These are phyloP conservation scores for Globisporangium solare DNA, from an alignment of 352 stramenopile species.

Conservation along the genomic window DNA sequence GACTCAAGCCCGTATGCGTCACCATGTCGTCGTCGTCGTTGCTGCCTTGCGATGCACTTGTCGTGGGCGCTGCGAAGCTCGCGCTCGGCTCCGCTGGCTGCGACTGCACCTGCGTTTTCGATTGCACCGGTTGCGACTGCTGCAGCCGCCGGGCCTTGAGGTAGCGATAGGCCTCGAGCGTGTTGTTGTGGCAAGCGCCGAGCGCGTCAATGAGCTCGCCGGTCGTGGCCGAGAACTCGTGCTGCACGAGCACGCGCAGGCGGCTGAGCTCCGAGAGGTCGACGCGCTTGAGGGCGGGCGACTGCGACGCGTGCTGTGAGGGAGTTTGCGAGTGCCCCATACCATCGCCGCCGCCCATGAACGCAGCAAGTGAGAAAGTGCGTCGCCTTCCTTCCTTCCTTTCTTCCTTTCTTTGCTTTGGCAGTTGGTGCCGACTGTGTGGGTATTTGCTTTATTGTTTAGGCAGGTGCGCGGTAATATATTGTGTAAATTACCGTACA, in stretches of 20 bases:
- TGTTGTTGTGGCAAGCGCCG: conserved; percentile 34
- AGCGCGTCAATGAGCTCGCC: conserved; percentile 48
- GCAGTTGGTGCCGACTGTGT: not conserved
- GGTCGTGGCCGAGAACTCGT: conserved; percentile 46
- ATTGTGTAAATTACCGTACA: too few species aligned
- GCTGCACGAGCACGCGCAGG: conserved; percentile 50
- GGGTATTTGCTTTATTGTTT: too few species aligned
- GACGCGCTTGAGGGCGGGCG: conserved; percentile 6
- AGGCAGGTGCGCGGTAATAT: too few species aligned
- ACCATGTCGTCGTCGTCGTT: not conserved
- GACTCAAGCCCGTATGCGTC: not conserved
- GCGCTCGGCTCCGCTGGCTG: not conserved
- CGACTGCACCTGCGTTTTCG: not conserved
- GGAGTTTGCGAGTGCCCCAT: conserved; percentile 3
- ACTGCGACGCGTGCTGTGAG: conserved; percentile 12
- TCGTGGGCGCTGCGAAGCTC: not conserved
- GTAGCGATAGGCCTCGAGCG: conserved; percentile 42
- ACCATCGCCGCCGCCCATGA: conserved; percentile 16
- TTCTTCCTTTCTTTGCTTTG: too few species aligned
- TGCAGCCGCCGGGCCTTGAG: conserved; percentile 34
- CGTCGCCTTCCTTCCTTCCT: too few species aligned
- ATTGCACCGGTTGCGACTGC: too few species aligned
- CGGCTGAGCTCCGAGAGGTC: conserved; percentile 46
- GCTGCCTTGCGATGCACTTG: not conserved
- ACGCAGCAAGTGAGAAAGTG: not conserved